Evolutionary conservation across 1,284 basidiomycete species (phyloP), one percentile per base, ranked within the genome.

Genomic region (Sanghuangporus sanghuang): DNA sequence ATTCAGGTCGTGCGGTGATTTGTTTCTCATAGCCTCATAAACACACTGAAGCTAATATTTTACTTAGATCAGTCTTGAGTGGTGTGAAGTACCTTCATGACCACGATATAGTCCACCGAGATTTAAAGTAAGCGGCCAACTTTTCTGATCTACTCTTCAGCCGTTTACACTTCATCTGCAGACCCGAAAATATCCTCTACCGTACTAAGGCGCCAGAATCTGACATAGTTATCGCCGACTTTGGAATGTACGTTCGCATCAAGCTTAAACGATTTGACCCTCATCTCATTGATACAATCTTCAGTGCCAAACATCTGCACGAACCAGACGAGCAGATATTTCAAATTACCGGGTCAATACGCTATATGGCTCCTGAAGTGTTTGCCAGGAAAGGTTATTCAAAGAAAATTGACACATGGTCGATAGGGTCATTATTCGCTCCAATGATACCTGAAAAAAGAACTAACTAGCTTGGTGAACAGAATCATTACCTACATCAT

Each of bases 311-410:
- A 71, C 92, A 95, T 69, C 77, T 97, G 3, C 85, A 93, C 67
- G 81, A 85, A 0, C 77, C 89, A 0, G 88, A 90, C 40, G 92
- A 96, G 71, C 86, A 90, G 65, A 78, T 98, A 1, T 86, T 85
- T 27, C 86, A 87, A 0, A 77, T 96, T 2, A 96, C 95, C 0
- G 96, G 96, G 0, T 93, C 89, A 69, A 89, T 96, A 66, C 96
- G 96, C 1, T 98, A 98, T 71, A 93, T 96, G 21, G 95, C 96
- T 2, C 94, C 94, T 1, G 96, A 99, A 73, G 92, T 99, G 4
- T 79, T 98, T 32, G 85, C 83, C 65, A 88, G 91, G 69, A 75
- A 83, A 46, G 93, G 93, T 0, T 95, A 99, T 71, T 90, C 95
- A 40, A 94, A 94, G 73, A 86, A 92, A 6, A 95, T 98, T 7